Conservation (phyloP, 179 eudicot species). For the Amaranthus tricolor region DNA sequence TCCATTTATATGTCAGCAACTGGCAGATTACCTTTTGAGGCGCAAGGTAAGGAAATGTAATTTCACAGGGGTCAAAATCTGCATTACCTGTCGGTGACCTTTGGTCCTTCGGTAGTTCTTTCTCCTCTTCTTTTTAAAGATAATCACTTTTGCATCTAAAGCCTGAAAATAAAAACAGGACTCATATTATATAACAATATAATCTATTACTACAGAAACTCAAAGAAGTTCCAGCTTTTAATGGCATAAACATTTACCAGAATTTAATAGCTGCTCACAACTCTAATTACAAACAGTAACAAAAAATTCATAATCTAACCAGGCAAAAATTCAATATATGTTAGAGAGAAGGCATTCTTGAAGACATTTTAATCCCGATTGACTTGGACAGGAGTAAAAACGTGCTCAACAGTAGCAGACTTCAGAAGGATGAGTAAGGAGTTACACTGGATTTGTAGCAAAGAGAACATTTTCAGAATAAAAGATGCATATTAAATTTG, state of each 20-base stretch:
- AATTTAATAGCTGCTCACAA: not conserved
- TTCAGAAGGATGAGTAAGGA: no score
- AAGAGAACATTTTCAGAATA: no score
- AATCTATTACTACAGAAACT: not conserved
- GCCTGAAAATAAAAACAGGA: conserved; percentile 46
- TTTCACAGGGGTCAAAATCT: conserved; percentile 1
- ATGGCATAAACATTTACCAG: not conserved
- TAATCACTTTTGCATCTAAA: conserved; percentile 89
- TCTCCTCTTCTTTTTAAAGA: conserved; percentile 92
- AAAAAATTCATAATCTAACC: no score
- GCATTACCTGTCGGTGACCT: conserved; percentile 89
- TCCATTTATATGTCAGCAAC: conserved; percentile 20
- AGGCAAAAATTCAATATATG: not conserved
- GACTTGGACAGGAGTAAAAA: no score
- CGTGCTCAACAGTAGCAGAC: no score
- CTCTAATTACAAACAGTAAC: not conserved
- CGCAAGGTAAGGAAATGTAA: not conserved
- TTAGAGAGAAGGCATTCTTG: no score
- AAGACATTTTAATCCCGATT: no score
- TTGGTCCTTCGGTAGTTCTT: conserved; percentile 92
- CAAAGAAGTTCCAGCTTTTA: not conserved
- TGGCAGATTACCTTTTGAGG: not conserved
- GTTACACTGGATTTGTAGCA: no score
- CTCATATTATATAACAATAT: not conserved
- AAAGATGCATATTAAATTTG: no score